Evolutionary conservation across 805 yeast species (phyloP).

Genomic region (Danielia reshetovae): DNA sequence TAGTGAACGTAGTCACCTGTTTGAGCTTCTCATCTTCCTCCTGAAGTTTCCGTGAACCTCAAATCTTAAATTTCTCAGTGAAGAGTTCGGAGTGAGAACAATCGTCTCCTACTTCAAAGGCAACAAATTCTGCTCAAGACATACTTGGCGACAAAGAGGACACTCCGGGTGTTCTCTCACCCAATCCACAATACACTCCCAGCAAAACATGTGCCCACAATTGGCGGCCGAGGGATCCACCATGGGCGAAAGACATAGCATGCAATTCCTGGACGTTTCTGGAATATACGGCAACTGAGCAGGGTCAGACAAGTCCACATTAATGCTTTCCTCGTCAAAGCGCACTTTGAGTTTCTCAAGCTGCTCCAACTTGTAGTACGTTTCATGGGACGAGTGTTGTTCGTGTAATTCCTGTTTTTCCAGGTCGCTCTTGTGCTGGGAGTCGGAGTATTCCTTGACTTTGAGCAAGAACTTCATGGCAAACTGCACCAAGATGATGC

Average conservation of each 20-base stretch:
- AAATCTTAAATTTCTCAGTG: too few species aligned
- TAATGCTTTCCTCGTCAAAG: constrained; percentile 12
- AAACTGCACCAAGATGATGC: constrained; percentile 52
- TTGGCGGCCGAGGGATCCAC: constrained; percentile 76
- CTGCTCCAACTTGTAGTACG: constrained; percentile 9
- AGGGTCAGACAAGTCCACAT: constrained; percentile 55
- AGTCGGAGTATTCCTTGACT: constrained; percentile 1
- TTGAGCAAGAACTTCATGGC: constrained; percentile 39
- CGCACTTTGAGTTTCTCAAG: constrained; percentile 7
- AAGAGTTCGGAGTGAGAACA: too few species aligned
- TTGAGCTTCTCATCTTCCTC: neutral
- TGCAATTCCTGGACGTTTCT: constrained; percentile 67
- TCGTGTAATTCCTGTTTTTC: neutral
- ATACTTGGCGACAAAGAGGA: constrained; percentile 79
- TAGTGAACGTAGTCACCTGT: too few species aligned
- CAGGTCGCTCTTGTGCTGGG: neutral
- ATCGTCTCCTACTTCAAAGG: constrained; percentile 47
- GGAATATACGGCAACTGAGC: constrained; percentile 63
- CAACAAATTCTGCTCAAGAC: constrained; percentile 59
- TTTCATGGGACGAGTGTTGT: neutral
- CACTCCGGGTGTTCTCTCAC: constrained; percentile 83
- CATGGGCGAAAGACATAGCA: constrained; percentile 81
- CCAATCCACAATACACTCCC: constrained; percentile 91
- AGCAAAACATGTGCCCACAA: constrained; percentile 93
- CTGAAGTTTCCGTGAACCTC: too few species aligned